A percentile compares a stretch with the other conserved stretches of the same genome.
Evolutionary conservation across 176 grass and related monocot species (phyloP).

Genomic region (Rhipidocladum racemiflorum): DNA sequence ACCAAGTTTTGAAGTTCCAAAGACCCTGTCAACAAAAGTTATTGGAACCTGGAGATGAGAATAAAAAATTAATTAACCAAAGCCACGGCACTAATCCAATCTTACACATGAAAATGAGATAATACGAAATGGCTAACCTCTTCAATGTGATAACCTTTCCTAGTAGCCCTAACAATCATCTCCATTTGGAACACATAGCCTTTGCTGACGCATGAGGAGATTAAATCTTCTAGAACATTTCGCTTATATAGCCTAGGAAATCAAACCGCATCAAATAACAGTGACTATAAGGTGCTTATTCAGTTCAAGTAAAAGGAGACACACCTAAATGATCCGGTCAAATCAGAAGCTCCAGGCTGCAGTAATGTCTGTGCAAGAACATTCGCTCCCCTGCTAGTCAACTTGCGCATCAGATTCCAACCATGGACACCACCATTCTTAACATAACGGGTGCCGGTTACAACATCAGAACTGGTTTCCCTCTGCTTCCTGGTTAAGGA

Average conservation of each 20-base stretch:
- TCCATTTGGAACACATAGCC: conserved; percentile 99
- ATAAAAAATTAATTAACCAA: conserved; percentile 8
- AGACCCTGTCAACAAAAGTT: conserved; percentile 91
- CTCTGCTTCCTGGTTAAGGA: conserved; percentile 63
- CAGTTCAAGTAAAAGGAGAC: neutral
- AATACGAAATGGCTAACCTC: conserved; percentile 38
- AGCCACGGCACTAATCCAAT: neutral
- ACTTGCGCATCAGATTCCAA: conserved; percentile 94
- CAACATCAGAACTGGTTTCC: conserved; percentile 79
- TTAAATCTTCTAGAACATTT: conserved; percentile 78
- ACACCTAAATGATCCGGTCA: conserved; percentile 93
- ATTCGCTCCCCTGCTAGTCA: conserved; percentile 97
- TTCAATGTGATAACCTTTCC: conserved; percentile 83
- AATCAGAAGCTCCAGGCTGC: conserved; percentile 83
- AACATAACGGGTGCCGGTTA: conserved; percentile 91
- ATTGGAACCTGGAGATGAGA: conserved; percentile 73
- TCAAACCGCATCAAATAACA: neutral
- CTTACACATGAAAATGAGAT: neutral
- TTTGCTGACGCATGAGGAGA: conserved; percentile 96
- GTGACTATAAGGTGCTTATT: neutral
- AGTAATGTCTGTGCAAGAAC: conserved; percentile 97
- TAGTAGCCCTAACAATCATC: conserved; percentile 97
- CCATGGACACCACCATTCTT: conserved; percentile 90
- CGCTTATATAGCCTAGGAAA: conserved; percentile 81
- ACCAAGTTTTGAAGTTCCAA: conserved; percentile 91